Base-by-base conservation (phyloP, 768 basidiomycete genomes). In the Psilocybe cyanescens region DNA sequence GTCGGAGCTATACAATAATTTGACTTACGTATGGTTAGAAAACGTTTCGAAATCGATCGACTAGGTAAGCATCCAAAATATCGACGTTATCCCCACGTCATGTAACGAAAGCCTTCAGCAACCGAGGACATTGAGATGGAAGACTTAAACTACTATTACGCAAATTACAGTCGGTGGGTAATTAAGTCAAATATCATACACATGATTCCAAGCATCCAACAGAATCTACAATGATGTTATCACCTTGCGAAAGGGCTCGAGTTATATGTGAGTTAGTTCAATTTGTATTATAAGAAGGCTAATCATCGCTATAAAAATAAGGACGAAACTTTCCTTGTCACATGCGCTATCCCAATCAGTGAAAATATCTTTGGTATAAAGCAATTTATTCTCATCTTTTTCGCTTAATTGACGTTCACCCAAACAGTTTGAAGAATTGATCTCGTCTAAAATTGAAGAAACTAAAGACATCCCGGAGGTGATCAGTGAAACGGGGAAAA, bases 221-320 rank as follows among this genome's bases (percentile, higher is more conserved):
- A 88, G 94, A 69, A 97, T 97, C 70, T 98, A 96, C 76, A 98
- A 98, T 78, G 96, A 98, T 75, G 96, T 98, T 45, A 97, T 98
- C 61, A 94, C 96, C 2, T 82, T 97, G 39, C 88, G 95, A 60
- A 94, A 93, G 73, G 95, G 95, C 30, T 97, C 96, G 9, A 90
- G 95, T 63, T 96, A 95, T 75, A 97, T 98, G 96, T 96, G 67
- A 68, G 91, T 74, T 48, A 28, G 14, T 57, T 64, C 68, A 59
- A 57, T 60, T 58, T 68, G 63, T 24, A 46, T 57, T 30, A 48
- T 29, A 33, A 49, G 61, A 59, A 28, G 51, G 31, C 47, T 47
- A 39, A 64, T 60, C 56, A 49, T 65, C 55, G 31, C 30, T 50
- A 52, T 59, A 53, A 28, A 64, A 12, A 29, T 24, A 24, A 97